Evolutionary conservation across 768 basidiomycete genomes (phyloP), one percentile per base, ranked within the genome.

Genomic region (Cyclocybe aegerita): DNA sequence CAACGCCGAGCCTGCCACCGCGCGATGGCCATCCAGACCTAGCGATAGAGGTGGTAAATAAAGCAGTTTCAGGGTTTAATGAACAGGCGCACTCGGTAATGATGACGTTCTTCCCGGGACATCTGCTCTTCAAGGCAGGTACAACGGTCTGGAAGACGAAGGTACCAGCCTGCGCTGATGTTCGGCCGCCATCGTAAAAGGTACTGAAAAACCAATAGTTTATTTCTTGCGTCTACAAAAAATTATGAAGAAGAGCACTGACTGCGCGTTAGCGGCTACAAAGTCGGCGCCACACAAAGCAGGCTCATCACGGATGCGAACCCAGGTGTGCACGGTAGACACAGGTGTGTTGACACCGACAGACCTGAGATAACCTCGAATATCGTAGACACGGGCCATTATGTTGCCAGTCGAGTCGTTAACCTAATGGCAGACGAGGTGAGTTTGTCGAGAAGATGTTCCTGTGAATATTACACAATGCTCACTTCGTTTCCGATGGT

Each of bases 1-100:
- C 72, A 2, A 39, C 58, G 14, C 67, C 65, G 11, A 47, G 48
- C 8, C 46, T 44, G n/a, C 43, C 49, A 5, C 72, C 72, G 7
- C 67, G 61, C 7, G 72, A 72, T 9, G 72, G 70, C 71, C 70
- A 74, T 34, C 70, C 71, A 40, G 70, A 65, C 58, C 70, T 71
- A 37, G 15, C 30, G 4, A 11, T 8, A 11, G 12, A 33, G 9
- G 23, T 12, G 7, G 42, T 11, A n/a, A 38, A 43, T 32, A 12
- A 32, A 35, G 33, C n/a, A 11, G 7, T 7, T 12, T 17, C 10
- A 38, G 5, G 30, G 30, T 16, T 16, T 2, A 42, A 10, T 8
- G 9, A 38, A 16, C 40, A 23, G 31, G 42, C 64, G 10, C 49
- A 72, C 70, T 74, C 73, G 2, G 70, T 66, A 48, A 73, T 73